Evolutionary conservation across 164 flowering plant species (phyloP).

Genomic region (Santalum album): DNA sequence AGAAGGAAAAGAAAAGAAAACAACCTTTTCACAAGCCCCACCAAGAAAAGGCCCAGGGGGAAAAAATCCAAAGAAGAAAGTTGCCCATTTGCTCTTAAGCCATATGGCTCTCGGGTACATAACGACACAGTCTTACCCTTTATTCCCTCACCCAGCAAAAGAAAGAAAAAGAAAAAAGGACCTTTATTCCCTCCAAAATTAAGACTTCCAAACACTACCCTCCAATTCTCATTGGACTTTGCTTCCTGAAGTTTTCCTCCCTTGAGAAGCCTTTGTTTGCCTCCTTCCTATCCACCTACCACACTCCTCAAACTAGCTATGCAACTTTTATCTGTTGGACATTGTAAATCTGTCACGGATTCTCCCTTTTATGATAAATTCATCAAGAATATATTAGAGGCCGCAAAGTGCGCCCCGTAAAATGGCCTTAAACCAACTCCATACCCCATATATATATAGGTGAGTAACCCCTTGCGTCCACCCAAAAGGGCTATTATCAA

Average conservation of each 20-base stretch:
- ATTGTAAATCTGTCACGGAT: conserved; percentile 12
- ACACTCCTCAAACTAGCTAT: conserved; percentile 7
- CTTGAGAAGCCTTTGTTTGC: not conserved
- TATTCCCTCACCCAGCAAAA: too few relatives aligned
- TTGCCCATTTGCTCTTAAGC: conserved; percentile 15
- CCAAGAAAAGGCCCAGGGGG: too few relatives aligned
- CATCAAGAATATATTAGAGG: conserved; percentile 8
- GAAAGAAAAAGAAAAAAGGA: too few relatives aligned
- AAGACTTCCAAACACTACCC: conserved; percentile 17
- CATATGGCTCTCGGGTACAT: conserved; percentile 9
- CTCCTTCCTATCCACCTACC: conserved; percentile 13
- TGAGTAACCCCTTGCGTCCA: not conserved
- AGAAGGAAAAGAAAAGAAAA: too few relatives aligned
- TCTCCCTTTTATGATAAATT: conserved; percentile 2
- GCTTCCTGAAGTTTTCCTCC: conserved; percentile 10
- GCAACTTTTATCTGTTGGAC: conserved; percentile 17
- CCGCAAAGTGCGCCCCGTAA: not conserved
- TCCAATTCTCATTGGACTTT: conserved; percentile 18
- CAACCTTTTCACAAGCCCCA: not conserved
- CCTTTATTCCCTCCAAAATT: conserved; percentile 14
- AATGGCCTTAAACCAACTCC: not conserved
- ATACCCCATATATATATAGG: conserved; percentile 8
- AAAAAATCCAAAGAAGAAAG: too few relatives aligned
- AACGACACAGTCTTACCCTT: conserved; percentile 14
- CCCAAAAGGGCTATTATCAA: not conserved